Conservation (phyloP, 805 yeast genomes). For the Saccharomycopsis microspora region DNA sequence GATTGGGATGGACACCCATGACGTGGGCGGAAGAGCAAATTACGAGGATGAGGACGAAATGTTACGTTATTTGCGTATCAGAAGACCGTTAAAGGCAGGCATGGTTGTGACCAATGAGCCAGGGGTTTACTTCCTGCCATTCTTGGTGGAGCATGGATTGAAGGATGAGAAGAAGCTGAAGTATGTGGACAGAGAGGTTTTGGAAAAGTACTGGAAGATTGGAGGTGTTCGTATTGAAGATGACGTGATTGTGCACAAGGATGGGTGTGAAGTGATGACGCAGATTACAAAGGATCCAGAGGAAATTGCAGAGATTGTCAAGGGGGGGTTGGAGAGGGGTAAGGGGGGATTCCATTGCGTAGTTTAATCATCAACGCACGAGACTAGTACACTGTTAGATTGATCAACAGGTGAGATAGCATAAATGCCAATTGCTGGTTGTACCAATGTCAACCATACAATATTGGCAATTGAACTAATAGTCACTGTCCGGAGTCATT, state of each 20-base stretch:
- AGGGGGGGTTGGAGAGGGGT: slow-evolving; percentile 54
- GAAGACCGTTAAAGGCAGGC: slow-evolving; percentile 58
- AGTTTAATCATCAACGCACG: background rate
- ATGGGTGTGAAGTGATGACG: slow-evolving; percentile 75
- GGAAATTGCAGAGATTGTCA: slow-evolving; percentile 70
- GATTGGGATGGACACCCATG: slow-evolving; percentile 93
- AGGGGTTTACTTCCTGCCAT: slow-evolving; percentile 84
- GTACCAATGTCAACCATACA: no score
- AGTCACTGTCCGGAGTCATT: no score
- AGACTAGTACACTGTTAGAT: no score
- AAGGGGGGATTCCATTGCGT: slow-evolving; percentile 35
- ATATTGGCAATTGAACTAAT: no score
- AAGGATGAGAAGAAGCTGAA: slow-evolving; percentile 33
- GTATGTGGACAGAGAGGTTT: slow-evolving; percentile 51
- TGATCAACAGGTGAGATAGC: no score
- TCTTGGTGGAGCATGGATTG: slow-evolving; percentile 55
- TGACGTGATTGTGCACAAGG: slow-evolving; percentile 67
- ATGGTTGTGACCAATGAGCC: slow-evolving; percentile 96
- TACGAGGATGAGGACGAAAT: slow-evolving; percentile 76
- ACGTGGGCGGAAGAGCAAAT: slow-evolving; percentile 82
- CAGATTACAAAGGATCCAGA: slow-evolving; percentile 76
- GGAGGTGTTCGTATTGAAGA: slow-evolving; percentile 99
- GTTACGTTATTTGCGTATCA: slow-evolving; percentile 65
- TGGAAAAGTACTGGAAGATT: slow-evolving; percentile 71
- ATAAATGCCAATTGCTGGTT: no score